A percentile compares a stretch with the other conserved stretches of the same genome.
Evolutionary conservation across 257 asterid genomes (phyloP).

Genomic region (Plantago elongata): DNA sequence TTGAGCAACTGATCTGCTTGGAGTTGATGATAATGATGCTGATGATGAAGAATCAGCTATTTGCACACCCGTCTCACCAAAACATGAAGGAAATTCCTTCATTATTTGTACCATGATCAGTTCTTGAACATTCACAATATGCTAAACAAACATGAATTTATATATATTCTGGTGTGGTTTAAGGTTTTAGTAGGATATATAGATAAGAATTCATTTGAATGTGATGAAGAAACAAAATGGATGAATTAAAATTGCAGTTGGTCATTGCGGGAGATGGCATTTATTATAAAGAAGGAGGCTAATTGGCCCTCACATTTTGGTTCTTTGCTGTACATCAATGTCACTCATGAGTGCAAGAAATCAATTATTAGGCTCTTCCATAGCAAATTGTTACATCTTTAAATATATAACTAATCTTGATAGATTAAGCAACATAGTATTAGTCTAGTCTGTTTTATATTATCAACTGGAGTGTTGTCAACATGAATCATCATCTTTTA

Average conservation of each 20-base stretch:
- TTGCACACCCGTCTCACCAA: constrained; percentile 71
- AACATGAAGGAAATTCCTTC: constrained; percentile 83
- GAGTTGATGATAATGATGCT: constrained; percentile 32
- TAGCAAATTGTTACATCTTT: neutral
- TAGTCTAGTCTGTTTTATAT: too few relatives aligned
- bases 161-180: too few relatives aligned
- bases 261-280: constrained; percentile 13
- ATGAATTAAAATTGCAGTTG: constrained; percentile 9
- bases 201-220: neutral
- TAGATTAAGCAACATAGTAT: too few relatives aligned
- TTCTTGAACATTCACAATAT: neutral
- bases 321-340: constrained; percentile 14
- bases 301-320: constrained; percentile 28
- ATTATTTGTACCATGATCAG: constrained; percentile 23
- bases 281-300: constrained; percentile 7
- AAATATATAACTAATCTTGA: neutral
- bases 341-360: constrained; percentile 24
- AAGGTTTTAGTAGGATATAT: too few relatives aligned
- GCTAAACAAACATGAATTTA: constrained; percentile 14
- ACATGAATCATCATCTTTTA: too few relatives aligned
- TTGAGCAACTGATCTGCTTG: constrained; percentile 35
- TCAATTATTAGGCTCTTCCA: constrained; percentile 8
- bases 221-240: neutral
- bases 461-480: too few relatives aligned
- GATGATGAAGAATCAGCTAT: constrained; percentile 41